Percentiles rank a stretch among this genome's conserved stretches.
Evolutionary conservation across 768 basidiomycete genomes (phyloP).

Genomic region (Rossbeevera mucosa): DNA sequence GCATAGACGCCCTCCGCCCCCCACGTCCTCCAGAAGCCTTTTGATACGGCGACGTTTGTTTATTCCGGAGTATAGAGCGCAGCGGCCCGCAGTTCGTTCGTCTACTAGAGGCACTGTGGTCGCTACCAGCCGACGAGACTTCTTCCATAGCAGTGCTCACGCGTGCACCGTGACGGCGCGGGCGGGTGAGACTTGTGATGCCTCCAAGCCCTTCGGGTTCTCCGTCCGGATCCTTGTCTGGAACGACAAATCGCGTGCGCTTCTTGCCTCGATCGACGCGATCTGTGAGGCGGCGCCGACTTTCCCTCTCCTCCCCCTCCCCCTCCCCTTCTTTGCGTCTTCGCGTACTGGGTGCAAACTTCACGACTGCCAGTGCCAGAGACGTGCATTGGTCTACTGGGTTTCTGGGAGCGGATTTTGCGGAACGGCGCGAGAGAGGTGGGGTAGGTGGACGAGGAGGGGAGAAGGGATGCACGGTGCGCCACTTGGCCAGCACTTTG

Average conservation of each 20-base stretch:
- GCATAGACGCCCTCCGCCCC: constrained; percentile 5
- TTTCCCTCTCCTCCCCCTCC: neutral
- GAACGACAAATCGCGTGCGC: constrained; percentile 13
- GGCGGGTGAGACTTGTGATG: neutral
- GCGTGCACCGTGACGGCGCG: neutral
- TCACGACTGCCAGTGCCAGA: neutral
- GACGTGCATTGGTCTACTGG: neutral
- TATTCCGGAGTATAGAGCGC: constrained; percentile 16
- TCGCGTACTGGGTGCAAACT: neutral
- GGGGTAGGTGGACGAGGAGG: constrained; percentile 9
- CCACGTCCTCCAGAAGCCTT: neutral
- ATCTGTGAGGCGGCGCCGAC: neutral
- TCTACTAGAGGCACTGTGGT: neutral
- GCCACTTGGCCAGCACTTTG: neutral
- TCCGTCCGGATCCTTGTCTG: neutral
- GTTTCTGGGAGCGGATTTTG: neutral
- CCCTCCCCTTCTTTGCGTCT: neutral
- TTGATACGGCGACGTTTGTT: constrained; percentile 8
- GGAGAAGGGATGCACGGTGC: neutral
- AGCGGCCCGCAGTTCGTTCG: constrained; percentile 2
- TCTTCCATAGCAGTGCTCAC: neutral
- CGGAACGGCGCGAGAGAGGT: neutral
- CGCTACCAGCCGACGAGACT: neutral
- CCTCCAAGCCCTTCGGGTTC: neutral
- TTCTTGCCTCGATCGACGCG: neutral